phyloP scores from a whole-genome alignment of 768 basidiomycete species.

The Pluteus cervinus region DNA sequence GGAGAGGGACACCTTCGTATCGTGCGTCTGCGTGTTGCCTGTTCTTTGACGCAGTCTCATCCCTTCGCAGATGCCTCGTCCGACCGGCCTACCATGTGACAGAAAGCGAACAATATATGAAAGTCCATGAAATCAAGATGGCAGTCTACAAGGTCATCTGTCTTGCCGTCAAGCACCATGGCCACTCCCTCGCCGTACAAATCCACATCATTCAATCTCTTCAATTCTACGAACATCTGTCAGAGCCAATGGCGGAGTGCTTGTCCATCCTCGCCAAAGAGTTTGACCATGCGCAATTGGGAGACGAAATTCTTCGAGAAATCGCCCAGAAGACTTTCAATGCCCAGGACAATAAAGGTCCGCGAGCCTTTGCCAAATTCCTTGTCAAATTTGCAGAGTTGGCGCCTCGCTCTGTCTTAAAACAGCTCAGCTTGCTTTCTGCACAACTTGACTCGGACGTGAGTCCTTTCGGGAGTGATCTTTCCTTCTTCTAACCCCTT shows the following conservation, averaged over 20 bases:
- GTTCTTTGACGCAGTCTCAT: not conserved
- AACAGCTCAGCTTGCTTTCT: slow-evolving; percentile 83
- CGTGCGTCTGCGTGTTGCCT: slow-evolving; percentile 39
- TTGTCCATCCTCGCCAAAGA: slow-evolving; percentile 74
- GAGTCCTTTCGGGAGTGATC: slow-evolving; percentile 8
- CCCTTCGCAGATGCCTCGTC: slow-evolving; percentile 66
- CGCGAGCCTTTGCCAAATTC: slow-evolving; percentile 81
- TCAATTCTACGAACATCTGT: slow-evolving; percentile 91
- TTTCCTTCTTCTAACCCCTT: slow-evolving; percentile 1
- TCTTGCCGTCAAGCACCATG: slow-evolving; percentile 86
- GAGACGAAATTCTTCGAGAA: slow-evolving; percentile 88
- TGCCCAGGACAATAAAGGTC: slow-evolving; percentile 81
- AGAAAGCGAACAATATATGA: slow-evolving; percentile 88
- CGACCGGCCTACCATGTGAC: slow-evolving; percentile 83
- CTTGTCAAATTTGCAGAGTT: slow-evolving; percentile 76
- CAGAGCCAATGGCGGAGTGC: slow-evolving; percentile 92
- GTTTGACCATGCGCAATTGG: slow-evolving; percentile 84
- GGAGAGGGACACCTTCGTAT: slow-evolving; percentile 82
- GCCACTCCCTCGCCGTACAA: slow-evolving; percentile 77
- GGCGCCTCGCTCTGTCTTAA: slow-evolving; percentile 73
- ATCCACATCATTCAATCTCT: slow-evolving; percentile 88
- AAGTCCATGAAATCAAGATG: slow-evolving; percentile 58
- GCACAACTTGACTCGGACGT: slow-evolving; percentile 92
- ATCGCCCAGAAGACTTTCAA: slow-evolving; percentile 74
- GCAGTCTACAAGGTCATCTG: slow-evolving; percentile 89